Conservation (phyloP, 345 rosid species). For the Bruguiera gymnorhiza region DNA sequence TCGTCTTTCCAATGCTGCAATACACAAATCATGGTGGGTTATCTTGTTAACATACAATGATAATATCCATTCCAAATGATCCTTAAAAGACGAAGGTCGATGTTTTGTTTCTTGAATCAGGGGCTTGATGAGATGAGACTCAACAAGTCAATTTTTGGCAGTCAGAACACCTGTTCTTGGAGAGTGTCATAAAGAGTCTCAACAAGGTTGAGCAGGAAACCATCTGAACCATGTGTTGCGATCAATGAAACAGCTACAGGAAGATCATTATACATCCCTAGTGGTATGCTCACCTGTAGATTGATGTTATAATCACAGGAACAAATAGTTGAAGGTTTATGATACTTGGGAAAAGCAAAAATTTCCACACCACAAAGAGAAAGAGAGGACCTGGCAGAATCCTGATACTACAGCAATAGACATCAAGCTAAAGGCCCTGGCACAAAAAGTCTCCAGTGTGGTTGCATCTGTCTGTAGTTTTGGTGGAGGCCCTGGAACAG, state of each 20-base stretch:
- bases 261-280: constrained; percentile 50
- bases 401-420: constrained; percentile 80
- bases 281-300: constrained; percentile 66
- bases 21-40: no score
- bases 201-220: constrained; percentile 62
- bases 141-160: no score
- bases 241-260: constrained; percentile 66
- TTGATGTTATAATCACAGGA: neutral
- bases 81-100: no score
- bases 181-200: constrained; percentile 45
- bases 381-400: constrained; percentile 67
- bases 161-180: constrained; percentile 20
- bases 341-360: neutral
- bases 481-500: constrained; percentile 79
- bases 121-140: no score
- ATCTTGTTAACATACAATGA: no score
- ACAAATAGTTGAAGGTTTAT: neutral
- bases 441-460: constrained; percentile 45
- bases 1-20: no score
- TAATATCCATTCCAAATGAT: no score
- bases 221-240: constrained; percentile 73
- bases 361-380: neutral
- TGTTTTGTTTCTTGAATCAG: no score
- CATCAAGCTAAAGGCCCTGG: constrained; percentile 65
- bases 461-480: constrained; percentile 56